Evolutionary conservation across 2,329 filamentous ascomycete genomes (phyloP).

Genomic region (Apiospora koreana): DNA sequence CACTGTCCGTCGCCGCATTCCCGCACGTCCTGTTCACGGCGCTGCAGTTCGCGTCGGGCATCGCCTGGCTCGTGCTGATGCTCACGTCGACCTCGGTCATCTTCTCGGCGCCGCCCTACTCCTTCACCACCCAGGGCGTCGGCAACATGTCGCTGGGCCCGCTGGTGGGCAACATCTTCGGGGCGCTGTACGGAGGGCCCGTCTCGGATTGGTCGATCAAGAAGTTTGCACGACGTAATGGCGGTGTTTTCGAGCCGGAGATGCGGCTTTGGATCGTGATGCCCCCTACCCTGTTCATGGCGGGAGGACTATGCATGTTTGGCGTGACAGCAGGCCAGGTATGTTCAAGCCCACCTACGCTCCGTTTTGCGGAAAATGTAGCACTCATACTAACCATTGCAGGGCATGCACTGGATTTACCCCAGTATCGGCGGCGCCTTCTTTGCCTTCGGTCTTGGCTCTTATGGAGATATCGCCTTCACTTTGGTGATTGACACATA

Average conservation of each 20-base stretch:
- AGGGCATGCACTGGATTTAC: conserved; percentile 46
- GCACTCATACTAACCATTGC: neutral
- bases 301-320: conserved; percentile 41
- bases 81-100: conserved; percentile 34
- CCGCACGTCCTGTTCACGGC: conserved; percentile 41
- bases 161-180: conserved; percentile 40
- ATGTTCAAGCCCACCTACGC: conserved; percentile 14
- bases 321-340: conserved; percentile 37
- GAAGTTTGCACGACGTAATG: conserved; percentile 37
- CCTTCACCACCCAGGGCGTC: conserved; percentile 26
- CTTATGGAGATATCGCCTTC: conserved; percentile 37
- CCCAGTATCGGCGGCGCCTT: conserved; percentile 38
- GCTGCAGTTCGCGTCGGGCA: conserved; percentile 39
- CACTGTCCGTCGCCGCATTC: conserved; percentile 24
- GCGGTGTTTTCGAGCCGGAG: conserved; percentile 45
- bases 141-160: conserved; percentile 32
- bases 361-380: too few species aligned
- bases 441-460: conserved; percentile 40
- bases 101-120: conserved; percentile 36
- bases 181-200: conserved; percentile 39
- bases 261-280: conserved; percentile 37
- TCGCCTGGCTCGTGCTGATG: conserved; percentile 37
- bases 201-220: conserved; percentile 40
- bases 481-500: conserved; percentile 40
- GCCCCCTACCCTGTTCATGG: conserved; percentile 32